These are phyloP conservation scores for Bipolaris gigantea DNA, from an alignment of 2,329 filamentous ascomycete genomes.

Conservation along the genomic window DNA sequence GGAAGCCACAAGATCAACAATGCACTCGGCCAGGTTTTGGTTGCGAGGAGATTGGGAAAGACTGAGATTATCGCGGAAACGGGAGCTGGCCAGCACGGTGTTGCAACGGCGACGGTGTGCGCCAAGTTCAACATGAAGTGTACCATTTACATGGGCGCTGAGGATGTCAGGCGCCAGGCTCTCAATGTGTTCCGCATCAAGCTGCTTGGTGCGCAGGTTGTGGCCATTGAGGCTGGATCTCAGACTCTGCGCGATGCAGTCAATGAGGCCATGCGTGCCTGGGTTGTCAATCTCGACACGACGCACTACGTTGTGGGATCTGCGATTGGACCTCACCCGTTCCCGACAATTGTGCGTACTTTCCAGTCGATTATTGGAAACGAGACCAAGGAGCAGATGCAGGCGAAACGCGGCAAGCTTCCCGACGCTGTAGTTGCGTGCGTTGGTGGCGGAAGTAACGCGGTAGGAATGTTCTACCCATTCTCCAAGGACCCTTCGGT, in stretches of 20 bases:
- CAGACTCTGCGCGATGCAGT: slow-evolving; percentile 68
- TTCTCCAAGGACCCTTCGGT: slow-evolving; percentile 85
- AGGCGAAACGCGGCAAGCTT: slow-evolving; percentile 79
- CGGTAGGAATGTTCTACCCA: slow-evolving; percentile 97
- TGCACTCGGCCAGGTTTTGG: slow-evolving; percentile 85
- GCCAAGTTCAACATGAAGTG: slow-evolving; percentile 99
- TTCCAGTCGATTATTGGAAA: slow-evolving; percentile 97
- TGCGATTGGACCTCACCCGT: slow-evolving; percentile 95
- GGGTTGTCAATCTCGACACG: slow-evolving; percentile 89
- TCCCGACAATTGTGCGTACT: slow-evolving; percentile 94
- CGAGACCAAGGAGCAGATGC: slow-evolving; percentile 93
- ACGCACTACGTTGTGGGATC: slow-evolving; percentile 99
- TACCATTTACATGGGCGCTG: slow-evolving; percentile 97
- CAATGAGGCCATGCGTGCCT: slow-evolving; percentile 91
- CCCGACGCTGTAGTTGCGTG: slow-evolving; percentile 96
- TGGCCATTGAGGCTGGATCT: slow-evolving; percentile 89
- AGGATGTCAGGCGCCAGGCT: slow-evolving; percentile 93
- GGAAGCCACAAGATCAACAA: slow-evolving; percentile 99
- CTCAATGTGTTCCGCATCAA: slow-evolving; percentile 99
- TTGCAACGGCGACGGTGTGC: slow-evolving; percentile 94
- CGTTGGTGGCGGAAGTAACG: slow-evolving; percentile 93
- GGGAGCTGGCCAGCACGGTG: slow-evolving; percentile 95
- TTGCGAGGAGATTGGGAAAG: slow-evolving; percentile 86
- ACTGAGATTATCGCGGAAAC: slow-evolving; percentile 98
- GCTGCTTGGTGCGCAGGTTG: slow-evolving; percentile 86